Percentiles rank a stretch among this genome's conserved stretches.
Conservation (phyloP, 2,329 filamentous ascomycete species). For the Neonectria hederae region DNA sequence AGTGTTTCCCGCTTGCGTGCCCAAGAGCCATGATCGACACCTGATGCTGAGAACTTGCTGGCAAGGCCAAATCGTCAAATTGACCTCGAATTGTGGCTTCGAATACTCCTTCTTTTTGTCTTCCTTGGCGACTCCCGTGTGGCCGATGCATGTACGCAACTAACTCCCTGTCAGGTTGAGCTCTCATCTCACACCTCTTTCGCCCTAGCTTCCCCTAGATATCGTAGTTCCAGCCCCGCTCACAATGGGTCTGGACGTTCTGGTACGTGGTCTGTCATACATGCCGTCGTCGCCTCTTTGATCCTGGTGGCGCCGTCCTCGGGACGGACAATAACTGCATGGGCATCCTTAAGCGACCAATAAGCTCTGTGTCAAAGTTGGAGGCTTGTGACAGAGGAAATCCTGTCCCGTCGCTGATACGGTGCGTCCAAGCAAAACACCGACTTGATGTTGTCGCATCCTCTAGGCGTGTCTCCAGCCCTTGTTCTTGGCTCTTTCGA, state of each 20-base stretch:
- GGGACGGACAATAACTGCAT: slow-evolving; percentile 23
- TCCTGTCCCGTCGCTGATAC: slow-evolving; percentile 15
- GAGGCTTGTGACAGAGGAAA: slow-evolving; percentile 22
- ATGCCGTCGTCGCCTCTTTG: slow-evolving; percentile 18
- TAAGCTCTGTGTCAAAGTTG: slow-evolving; percentile 19
- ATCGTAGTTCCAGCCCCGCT: slow-evolving; percentile 27
- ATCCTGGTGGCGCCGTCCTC: slow-evolving; percentile 26
- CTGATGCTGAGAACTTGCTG: neutral
- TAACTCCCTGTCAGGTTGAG: slow-evolving; percentile 34
- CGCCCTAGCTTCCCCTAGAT: slow-evolving; percentile 13
- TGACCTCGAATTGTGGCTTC: slow-evolving; percentile 27
- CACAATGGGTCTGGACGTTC: slow-evolving; percentile 27
- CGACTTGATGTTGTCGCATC: neutral
- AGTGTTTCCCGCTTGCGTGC: neutral
- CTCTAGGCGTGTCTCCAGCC: neutral
- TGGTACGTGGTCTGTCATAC: slow-evolving; percentile 21
- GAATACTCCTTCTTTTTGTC: slow-evolving; percentile 42
- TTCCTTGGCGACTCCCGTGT: slow-evolving; percentile 40
- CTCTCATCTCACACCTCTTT: slow-evolving; percentile 33
- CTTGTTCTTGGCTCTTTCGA: slow-evolving; percentile 1
- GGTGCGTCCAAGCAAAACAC: slow-evolving; percentile 9
- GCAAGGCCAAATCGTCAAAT: neutral
- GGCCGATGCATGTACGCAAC: slow-evolving; percentile 20
- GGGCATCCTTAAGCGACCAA: slow-evolving; percentile 23
- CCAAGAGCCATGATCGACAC: neutral